phyloP scores from a whole-genome alignment of 495 filamentous ascomycete species.

The Xylona heveae region DNA sequence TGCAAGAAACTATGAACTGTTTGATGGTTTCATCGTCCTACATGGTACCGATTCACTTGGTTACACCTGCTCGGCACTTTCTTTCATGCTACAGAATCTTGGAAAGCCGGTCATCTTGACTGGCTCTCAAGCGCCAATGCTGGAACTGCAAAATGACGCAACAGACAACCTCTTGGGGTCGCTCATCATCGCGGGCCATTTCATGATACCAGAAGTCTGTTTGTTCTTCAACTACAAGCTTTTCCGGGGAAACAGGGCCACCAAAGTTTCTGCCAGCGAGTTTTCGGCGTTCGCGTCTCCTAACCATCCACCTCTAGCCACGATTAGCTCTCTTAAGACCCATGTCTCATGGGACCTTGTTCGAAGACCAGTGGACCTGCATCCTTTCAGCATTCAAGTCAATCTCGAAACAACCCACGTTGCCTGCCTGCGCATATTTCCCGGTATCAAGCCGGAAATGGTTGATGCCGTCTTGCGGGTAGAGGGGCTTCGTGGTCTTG shows the following conservation, averaged over 20 bases:
- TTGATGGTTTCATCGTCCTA: slow-evolving; percentile 89
- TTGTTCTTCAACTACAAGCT: slow-evolving; percentile 88
- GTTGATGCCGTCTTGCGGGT: slow-evolving; percentile 67
- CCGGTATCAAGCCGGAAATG: slow-evolving; percentile 89
- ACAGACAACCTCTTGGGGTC: slow-evolving; percentile 90
- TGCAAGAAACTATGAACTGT: slow-evolving; percentile 64
- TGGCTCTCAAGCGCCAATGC: slow-evolving; percentile 81
- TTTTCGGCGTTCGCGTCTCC: slow-evolving; percentile 53
- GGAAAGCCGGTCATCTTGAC: slow-evolving; percentile 72
- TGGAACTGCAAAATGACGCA: slow-evolving; percentile 81
- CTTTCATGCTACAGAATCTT: slow-evolving; percentile 84
- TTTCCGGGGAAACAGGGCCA: slow-evolving; percentile 78
- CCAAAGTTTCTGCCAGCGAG: slow-evolving; percentile 70
- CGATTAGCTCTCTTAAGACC: slow-evolving; percentile 51
- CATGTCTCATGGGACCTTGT: slow-evolving; percentile 72
- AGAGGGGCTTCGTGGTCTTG: slow-evolving; percentile 59
- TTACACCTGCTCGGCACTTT: slow-evolving; percentile 79
- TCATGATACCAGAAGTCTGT: slow-evolving; percentile 90
- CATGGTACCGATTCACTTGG: slow-evolving; percentile 90
- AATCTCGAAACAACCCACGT: slow-evolving; percentile 75
- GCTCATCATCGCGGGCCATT: slow-evolving; percentile 85
- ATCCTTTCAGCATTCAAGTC: slow-evolving; percentile 55
- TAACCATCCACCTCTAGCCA: slow-evolving; percentile 4
- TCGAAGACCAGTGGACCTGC: slow-evolving; percentile 47
- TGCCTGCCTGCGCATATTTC: slow-evolving; percentile 84